These are phyloP conservation scores for Diaporthe eres DNA, from an alignment of 2,329 filamentous ascomycete species.

Conservation along the genomic window DNA sequence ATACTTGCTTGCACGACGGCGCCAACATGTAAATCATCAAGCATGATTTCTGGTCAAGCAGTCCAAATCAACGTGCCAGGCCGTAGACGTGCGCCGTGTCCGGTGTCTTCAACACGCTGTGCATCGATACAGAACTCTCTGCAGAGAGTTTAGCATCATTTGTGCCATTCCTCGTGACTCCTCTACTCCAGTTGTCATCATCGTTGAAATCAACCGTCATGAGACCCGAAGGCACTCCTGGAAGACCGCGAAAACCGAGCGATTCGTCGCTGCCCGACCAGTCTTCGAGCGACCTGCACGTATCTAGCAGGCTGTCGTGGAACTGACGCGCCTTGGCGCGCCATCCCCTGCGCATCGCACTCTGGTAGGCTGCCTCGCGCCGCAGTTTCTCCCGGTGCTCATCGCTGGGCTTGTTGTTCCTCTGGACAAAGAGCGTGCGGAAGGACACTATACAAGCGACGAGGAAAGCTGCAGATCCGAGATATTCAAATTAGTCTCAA, in stretches of 20 bases:
- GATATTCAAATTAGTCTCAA: background rate
- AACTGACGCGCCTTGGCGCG: background rate
- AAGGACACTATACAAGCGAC: slow-evolving; percentile 45
- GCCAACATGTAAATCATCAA: no score
- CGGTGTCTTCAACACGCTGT: background rate
- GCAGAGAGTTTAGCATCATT: background rate
- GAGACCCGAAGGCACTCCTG: background rate
- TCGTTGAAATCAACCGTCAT: background rate
- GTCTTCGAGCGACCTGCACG: background rate
- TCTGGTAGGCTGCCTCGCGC: background rate
- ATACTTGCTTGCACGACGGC: no score
- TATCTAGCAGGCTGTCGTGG: background rate
- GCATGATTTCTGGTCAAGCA: no score
- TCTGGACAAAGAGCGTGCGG: slow-evolving; percentile 43
- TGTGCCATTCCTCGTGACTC: background rate
- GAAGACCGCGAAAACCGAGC: background rate
- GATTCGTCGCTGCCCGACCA: background rate
- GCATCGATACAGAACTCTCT: background rate
- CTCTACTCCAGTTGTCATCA: background rate
- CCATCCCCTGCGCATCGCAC: background rate
- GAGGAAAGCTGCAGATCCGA: slow-evolving; percentile 36
- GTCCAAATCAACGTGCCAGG: no score
- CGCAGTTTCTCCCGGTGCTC: background rate
- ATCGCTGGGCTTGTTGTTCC: slow-evolving; percentile 2
- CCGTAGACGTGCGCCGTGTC: background rate